A percentile compares a stretch with the other conserved stretches of the same genome.
Conservation (phyloP, 2,329 filamentous ascomycete species). For the Reticulascus tulasneorum region DNA sequence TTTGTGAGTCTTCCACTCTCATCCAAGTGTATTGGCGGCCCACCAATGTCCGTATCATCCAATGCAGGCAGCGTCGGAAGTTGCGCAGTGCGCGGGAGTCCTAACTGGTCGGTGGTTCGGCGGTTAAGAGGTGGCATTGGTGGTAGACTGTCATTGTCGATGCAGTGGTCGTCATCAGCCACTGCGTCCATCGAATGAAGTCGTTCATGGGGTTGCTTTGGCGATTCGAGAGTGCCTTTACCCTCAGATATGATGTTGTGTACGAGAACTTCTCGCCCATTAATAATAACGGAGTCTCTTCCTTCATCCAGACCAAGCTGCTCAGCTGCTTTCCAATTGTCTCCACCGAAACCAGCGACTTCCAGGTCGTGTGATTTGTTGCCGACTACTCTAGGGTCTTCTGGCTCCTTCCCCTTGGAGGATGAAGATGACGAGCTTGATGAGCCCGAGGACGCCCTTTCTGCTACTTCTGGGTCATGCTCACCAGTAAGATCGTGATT, state of each 20-base stretch:
- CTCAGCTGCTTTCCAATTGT: conserved; percentile 68
- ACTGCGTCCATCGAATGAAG: conserved; percentile 16
- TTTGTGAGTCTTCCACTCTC: conserved; percentile 44
- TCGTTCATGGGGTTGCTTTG: conserved; percentile 38
- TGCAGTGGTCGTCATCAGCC: conserved; percentile 17
- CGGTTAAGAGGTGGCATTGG: conserved; percentile 55
- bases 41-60: conserved; percentile 81
- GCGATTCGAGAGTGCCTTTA: conserved; percentile 52
- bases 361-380: conserved; percentile 67
- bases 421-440: conserved; percentile 36
- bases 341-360: conserved; percentile 71
- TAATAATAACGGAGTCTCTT: conserved; percentile 67
- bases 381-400: conserved; percentile 41
- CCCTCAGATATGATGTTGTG: conserved; percentile 61
- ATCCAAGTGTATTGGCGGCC: conserved; percentile 59
- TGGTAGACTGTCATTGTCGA: conserved; percentile 48
- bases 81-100: conserved; percentile 64
- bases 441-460: conserved; percentile 28
- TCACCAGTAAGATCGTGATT: conserved; percentile 68
- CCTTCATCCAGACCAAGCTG: conserved; percentile 57
- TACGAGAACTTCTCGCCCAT: conserved; percentile 68
- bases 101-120: conserved; percentile 62
- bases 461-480: conserved; percentile 38
- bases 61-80: conserved; percentile 64
- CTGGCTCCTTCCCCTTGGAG: conserved; percentile 29